Base-by-base conservation (phyloP, 2,329 filamentous ascomycete genomes). In the Pseudogymnoascus sp. region DNA sequence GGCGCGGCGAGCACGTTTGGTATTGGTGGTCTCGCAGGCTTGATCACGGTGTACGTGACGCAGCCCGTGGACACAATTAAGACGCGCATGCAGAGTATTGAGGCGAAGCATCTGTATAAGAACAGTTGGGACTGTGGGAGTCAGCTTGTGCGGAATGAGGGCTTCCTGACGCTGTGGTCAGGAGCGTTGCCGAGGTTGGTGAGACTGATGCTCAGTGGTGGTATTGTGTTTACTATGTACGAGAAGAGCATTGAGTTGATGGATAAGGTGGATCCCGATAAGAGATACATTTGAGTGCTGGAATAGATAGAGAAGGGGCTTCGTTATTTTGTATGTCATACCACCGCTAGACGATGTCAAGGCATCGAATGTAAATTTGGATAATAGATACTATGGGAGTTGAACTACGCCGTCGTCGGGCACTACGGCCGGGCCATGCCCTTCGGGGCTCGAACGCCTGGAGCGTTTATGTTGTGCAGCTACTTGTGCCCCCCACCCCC, bases 211-310 rank as follows among this genome's bases (percentile, higher is more conserved):
- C 76, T 97, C 76, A 97, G 92, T 72, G 95, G 95, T 63, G 95
- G 95, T 16, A 96, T 99, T 72, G 95, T 99, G 42, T 99, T 99
- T 73, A 96, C 95, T 21, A 96, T 97, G 88, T 95, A 97, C 75
- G 93, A 97, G 79, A 97, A 97, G 83, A 90, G 89, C 64, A 97
- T 97, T 81, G 93, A 97, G 62, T 71, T 92, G 64, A 86, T 99
- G 80, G 85, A 91, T 70, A 81, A 75, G 72, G 64, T 93, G 61
- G 95, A 99, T 74, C 95, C 95, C 0, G 84, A 96, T 71, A 86
- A 87, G 73, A 89, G 83, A 74, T 97, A 96, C 73, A 84, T 97
- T 67, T 96, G 74, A 70, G 23, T 28, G n/a, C 8, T 59, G 8
- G 59, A 21, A 40, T 59, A 37, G 40, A 61, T 46, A 50, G 60